Percentiles rank a stretch among this genome's conserved stretches.
phyloP scores from a whole-genome alignment of 1,139 yeast genomes.

The Pichia sp. region DNA sequence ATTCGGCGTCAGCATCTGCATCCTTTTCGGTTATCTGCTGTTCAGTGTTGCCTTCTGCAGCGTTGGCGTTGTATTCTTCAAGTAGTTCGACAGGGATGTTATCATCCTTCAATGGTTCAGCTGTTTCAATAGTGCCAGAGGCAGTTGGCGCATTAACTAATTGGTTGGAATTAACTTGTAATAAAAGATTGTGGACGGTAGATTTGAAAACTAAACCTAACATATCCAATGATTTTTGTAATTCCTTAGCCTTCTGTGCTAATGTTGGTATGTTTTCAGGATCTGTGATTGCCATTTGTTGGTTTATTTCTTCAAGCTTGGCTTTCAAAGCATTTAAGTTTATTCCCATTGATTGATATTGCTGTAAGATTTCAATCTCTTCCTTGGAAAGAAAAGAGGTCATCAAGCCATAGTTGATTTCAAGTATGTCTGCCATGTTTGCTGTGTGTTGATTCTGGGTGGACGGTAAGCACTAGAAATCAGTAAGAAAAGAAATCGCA shows the following conservation, averaged over 20 bases:
- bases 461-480: no score
- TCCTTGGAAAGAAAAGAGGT: slow-evolving; percentile 10
- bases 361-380: slow-evolving; percentile 31
- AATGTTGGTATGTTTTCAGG: slow-evolving; percentile 3
- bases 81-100: no score
- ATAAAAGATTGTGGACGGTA: slow-evolving; percentile 54
- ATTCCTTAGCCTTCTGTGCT: slow-evolving; percentile 39
- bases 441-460: no score
- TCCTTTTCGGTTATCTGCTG: not conserved
- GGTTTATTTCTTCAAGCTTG: slow-evolving; percentile 23
- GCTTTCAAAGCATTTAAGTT: slow-evolving; percentile 35
- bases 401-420: slow-evolving; percentile 11
- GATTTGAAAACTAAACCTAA: slow-evolving; percentile 67
- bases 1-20: not conserved
- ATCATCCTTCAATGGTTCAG: no score
- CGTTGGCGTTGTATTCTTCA: no score
- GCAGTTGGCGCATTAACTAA: slow-evolving; percentile 3
- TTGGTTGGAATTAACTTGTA: slow-evolving; percentile 32
- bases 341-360: slow-evolving; percentile 47
- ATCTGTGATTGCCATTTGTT: slow-evolving; percentile 9
- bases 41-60: not conserved
- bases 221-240: slow-evolving; percentile 63
- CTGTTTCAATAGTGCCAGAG: no score
- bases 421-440: slow-evolving; percentile 13
- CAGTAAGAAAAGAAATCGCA: no score